Conservation (phyloP, 2,329 filamentous ascomycete genomes). For the Corniculantispora saksenae region DNA sequence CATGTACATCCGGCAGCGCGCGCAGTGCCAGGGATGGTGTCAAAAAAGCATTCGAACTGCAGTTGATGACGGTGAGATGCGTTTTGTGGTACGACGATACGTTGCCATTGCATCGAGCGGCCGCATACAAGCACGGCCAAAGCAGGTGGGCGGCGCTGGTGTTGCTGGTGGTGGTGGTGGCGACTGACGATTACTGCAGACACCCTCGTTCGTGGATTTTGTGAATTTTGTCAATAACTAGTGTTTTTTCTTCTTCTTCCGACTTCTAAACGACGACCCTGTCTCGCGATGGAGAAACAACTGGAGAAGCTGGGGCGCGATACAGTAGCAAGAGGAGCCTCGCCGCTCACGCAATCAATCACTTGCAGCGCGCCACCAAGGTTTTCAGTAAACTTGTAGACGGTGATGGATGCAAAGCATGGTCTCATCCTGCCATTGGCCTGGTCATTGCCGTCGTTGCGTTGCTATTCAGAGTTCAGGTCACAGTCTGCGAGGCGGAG, state of each 20-base stretch:
- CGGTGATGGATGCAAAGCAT: not conserved
- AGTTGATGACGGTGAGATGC: slow-evolving; percentile 14
- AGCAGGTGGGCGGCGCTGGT: not conserved
- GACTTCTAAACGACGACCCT: not conserved
- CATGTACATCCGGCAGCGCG: not conserved
- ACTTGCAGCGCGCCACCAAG: slow-evolving; percentile 5
- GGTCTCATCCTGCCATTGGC: slow-evolving; percentile 1
- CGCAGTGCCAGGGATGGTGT: not conserved
- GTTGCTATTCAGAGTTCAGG: not conserved
- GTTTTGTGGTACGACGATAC: slow-evolving; percentile 14
- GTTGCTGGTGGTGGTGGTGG: not conserved
- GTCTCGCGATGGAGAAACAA: slow-evolving; percentile 5
- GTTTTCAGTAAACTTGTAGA: not conserved
- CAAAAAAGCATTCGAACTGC: not conserved
- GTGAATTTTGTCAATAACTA: not conserved
- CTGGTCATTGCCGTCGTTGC: not conserved
- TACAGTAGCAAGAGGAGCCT: not conserved
- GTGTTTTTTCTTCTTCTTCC: not conserved
- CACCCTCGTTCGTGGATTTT: not conserved
- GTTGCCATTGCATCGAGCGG: slow-evolving; percentile 16
- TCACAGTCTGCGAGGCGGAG: not conserved
- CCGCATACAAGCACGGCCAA: slow-evolving; percentile 3
- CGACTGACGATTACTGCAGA: slow-evolving; percentile 10
- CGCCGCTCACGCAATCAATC: not conserved
- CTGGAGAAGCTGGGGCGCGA: not conserved